Base-by-base conservation (phyloP, 2,329 filamentous ascomycete species). In the Nemania bipapillata region DNA sequence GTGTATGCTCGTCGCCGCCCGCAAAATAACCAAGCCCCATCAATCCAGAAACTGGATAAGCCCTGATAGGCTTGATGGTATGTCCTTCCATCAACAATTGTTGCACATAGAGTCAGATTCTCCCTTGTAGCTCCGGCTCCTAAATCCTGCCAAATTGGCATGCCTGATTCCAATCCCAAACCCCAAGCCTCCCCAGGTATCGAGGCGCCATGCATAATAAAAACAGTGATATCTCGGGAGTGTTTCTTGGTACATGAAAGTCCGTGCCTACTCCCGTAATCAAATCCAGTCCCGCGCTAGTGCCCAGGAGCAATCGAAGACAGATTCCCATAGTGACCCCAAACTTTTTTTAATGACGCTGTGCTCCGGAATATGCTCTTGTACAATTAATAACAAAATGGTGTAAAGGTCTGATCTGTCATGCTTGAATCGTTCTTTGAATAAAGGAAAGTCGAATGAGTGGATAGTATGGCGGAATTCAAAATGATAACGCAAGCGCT, bases 281-380 rank as follows among this genome's bases (percentile, higher is more conserved):
- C 54, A 67, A 49, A 69, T 64, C 70, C 73, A 70, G 71, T 77
- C 69, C 74, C 77, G 73, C 77, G 76, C 77, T 77, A 58, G 70
- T 69, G 66, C 69, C 63, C 73, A 64, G 73, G 75, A 75, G 69
- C 73, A 74, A 67, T 75, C 68, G 70, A 75, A 73, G 70, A 73
- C 58, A 77, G 67, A 77, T 71, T 73, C 72, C 72, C 74, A 65
- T 65, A 74, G 76, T 75, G 70, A 76, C 74, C 76, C 75, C 77
- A 78, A 75, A 70, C 75, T 65, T 72, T 79, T 82, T 82, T 82
- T n/a, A n/a, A 82, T 81, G 81, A 84, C 83, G 82, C 82, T 82
- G 79, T 83, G 81, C 83, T 84, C 83, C 83, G 76, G 75, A 82
- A 83, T 83, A 83, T 83, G 81, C 79, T 78, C 81, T 82, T 83